Conservation (phyloP, 164 flowering plant species). For the Chloranthus sessilifolius region DNA sequence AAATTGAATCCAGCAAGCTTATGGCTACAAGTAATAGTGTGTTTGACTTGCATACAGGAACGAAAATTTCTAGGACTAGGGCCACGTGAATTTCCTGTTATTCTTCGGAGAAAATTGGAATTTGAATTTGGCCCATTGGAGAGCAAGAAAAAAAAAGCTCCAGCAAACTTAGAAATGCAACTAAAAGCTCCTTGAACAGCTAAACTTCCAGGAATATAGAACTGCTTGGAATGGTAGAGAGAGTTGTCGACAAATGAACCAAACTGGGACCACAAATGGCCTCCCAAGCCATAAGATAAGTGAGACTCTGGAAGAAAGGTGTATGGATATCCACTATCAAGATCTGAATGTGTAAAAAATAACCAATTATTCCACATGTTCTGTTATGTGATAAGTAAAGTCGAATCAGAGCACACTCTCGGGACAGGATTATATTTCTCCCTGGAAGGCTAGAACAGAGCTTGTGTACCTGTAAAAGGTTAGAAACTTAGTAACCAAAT, state of each 20-base stretch:
- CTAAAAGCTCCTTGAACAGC: slow-evolving; percentile 64
- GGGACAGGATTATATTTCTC: neutral
- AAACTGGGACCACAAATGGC: slow-evolving; percentile 32
- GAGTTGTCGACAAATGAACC: slow-evolving; percentile 40
- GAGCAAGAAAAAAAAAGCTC: slow-evolving; percentile 40
- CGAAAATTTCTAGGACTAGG: slow-evolving; percentile 21
- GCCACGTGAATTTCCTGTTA: slow-evolving; percentile 19
- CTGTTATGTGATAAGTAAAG: neutral
- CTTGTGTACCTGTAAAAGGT: no score
- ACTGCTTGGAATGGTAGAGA: slow-evolving; percentile 17
- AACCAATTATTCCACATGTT: slow-evolving; percentile 47
- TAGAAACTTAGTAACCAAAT: no score
- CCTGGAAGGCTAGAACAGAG: neutral
- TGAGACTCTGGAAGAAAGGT: slow-evolving; percentile 35
- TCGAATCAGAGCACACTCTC: no score
- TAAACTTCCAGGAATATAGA: slow-evolving; percentile 42
- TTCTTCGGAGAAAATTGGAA: slow-evolving; percentile 20
- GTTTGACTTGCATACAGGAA: slow-evolving; percentile 25
- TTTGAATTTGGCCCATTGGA: slow-evolving; percentile 30
- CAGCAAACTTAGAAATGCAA: slow-evolving; percentile 61
- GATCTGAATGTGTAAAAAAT: slow-evolving; percentile 32
- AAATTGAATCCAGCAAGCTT: slow-evolving; percentile 23
- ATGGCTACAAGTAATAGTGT: slow-evolving; percentile 17
- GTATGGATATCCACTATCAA: slow-evolving; percentile 42
- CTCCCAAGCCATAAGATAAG: slow-evolving; percentile 21